Percentiles rank a stretch among this genome's conserved stretches.
phyloP scores from a whole-genome alignment of 176 grass and related monocot genomes.

The maize (Zea mays) region Zm-B73-REFERENCE-NAM-5.0 NC_050097.1:148924001-148924500 shows the following conservation, averaged over 20 bases:
- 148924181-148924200: slow-evolving; percentile 41
- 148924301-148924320: background rate
- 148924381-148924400: slow-evolving; percentile 45
- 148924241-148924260: slow-evolving; percentile 27
- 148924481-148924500: slow-evolving; percentile 51
- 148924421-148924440: slow-evolving; percentile 47
- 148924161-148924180: slow-evolving; percentile 44
- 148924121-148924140: slow-evolving; percentile 40
- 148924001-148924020: slow-evolving; percentile 67
- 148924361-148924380: slow-evolving; percentile 33
- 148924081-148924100: slow-evolving; percentile 67
- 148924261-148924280: slow-evolving; percentile 26
- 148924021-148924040: slow-evolving; percentile 68
- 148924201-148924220: slow-evolving; percentile 44
- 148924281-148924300: slow-evolving; percentile 16
- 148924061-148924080: slow-evolving; percentile 41
- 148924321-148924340: slow-evolving; percentile 24
- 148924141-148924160: slow-evolving; percentile 36
- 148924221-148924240: slow-evolving; percentile 36
- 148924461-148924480: slow-evolving; percentile 60
- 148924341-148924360: slow-evolving; percentile 30
- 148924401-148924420: slow-evolving; percentile 48
- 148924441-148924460: slow-evolving; percentile 81
- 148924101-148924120: slow-evolving; percentile 42
- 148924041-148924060: slow-evolving; percentile 44